phyloP scores from a whole-genome alignment of 2,329 filamentous ascomycete genomes.

The Tolypocladium cylindrosporum region DNA sequence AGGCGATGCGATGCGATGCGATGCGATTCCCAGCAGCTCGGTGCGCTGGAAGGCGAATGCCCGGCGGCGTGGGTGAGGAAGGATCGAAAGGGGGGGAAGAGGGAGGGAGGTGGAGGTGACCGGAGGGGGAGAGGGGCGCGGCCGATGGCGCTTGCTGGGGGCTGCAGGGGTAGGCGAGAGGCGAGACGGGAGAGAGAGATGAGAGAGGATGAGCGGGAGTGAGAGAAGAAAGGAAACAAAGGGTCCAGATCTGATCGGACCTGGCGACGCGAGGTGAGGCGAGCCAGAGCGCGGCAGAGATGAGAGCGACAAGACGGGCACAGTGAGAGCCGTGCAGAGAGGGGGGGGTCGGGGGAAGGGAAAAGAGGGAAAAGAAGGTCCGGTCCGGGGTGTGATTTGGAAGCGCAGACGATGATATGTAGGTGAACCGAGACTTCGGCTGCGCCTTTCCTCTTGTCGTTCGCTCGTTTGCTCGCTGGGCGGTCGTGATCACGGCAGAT shows the following conservation, averaged over 20 bases:
- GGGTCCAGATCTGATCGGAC: neutral
- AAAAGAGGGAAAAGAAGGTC: neutral
- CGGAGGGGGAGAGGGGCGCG: neutral
- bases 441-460: neutral
- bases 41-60: neutral
- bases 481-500: neutral
- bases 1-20: neutral
- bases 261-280: neutral
- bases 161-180: neutral
- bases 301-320: neutral
- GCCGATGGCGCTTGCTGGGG: neutral
- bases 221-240: slow-evolving; percentile 7
- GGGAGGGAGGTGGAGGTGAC: neutral
- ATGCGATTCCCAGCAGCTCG: neutral
- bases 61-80: neutral
- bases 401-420: neutral
- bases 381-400: neutral
- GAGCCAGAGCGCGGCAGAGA: neutral
- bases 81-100: neutral
- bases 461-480: neutral
- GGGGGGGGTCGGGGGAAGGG: neutral
- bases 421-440: neutral
- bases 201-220: neutral
- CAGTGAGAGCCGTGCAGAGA: neutral
- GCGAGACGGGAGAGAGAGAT: neutral